A percentile compares a stretch with the other conserved stretches of the same genome.
phyloP scores from a whole-genome alignment of 352 stramenopile genomes.

The Globisporangium cystogenes region DNA sequence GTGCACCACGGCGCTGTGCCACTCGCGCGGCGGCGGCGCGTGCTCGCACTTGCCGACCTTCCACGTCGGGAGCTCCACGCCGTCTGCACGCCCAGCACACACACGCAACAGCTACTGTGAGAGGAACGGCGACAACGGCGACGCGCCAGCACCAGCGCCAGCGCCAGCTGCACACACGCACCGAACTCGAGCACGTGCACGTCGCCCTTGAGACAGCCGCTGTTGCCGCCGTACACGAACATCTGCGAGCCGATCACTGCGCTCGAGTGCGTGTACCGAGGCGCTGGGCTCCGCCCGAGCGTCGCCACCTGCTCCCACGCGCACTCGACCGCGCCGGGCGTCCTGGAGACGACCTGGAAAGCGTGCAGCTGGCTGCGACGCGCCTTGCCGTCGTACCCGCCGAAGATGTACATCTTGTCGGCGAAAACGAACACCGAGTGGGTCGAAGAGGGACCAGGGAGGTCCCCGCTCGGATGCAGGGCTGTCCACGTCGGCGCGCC shows the following conservation, averaged over 20 bases:
- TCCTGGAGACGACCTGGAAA: constrained; percentile 32
- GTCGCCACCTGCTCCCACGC: constrained; percentile 35
- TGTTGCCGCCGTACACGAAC: constrained; percentile 54
- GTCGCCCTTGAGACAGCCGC: constrained; percentile 52
- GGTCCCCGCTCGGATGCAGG: constrained; percentile 32
- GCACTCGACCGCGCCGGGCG: constrained; percentile 27
- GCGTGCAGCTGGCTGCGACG: constrained; percentile 40
- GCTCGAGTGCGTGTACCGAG: constrained; percentile 48
- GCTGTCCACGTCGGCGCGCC: constrained; percentile 40
- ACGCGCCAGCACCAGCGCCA: too few relatives aligned
- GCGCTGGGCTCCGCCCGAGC: constrained; percentile 26
- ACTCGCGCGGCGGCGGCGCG: constrained; percentile 35
- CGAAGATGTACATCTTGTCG: constrained; percentile 55
- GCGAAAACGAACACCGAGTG: constrained; percentile 46
- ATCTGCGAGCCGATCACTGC: constrained; percentile 41
- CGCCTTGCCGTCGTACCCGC: constrained; percentile 56
- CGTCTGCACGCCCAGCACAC: too few relatives aligned
- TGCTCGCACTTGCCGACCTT: constrained; percentile 35
- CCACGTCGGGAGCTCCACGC: constrained; percentile 34
- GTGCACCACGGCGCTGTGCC: constrained; percentile 40
- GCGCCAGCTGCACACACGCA: constrained; percentile 4
- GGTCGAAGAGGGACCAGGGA: constrained; percentile 39
- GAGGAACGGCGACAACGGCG: too few relatives aligned
- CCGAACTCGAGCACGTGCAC: constrained; percentile 43
- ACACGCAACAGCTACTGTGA: too few relatives aligned